Evolutionary conservation across 345 rosid species (phyloP).

Genomic region (Chamaenerion angustifolium): DNA sequence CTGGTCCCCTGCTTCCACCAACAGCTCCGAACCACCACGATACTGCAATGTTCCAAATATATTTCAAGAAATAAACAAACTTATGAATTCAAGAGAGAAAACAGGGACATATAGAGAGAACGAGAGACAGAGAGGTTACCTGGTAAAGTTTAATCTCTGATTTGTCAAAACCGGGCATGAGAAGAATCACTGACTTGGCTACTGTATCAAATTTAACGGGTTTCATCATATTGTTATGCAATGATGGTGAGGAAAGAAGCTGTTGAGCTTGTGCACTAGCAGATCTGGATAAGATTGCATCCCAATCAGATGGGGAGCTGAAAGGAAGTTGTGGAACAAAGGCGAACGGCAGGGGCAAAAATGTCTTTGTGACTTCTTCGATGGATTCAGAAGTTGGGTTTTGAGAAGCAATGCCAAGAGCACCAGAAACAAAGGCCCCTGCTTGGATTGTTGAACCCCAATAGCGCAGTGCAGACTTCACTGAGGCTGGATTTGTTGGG

Average conservation of each 20-base stretch:
- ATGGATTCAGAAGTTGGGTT: conserved; percentile 9
- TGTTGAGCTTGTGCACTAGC: conserved; percentile 28
- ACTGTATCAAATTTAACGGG: conserved; percentile 45
- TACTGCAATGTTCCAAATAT: conserved; percentile 41
- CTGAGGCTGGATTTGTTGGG: conserved; percentile 38
- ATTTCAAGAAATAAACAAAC: not conserved
- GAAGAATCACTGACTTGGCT: conserved; percentile 49
- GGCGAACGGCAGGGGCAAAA: conserved; percentile 54
- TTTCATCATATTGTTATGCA: conserved; percentile 14
- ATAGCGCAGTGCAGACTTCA: conserved; percentile 53
- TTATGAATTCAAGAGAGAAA: conserved; percentile 1
- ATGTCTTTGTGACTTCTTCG: conserved; percentile 27
- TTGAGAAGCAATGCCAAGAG: conserved; percentile 27
- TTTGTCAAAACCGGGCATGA: conserved; percentile 89
- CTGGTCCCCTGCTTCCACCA: conserved; percentile 88
- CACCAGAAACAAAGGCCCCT: conserved; percentile 62
- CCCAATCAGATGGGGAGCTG: conserved; percentile 39
- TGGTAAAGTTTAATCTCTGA: conserved; percentile 88
- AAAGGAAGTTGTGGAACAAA: conserved; percentile 32
- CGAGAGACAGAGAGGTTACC: conserved; percentile 30
- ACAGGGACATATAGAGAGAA: no score
- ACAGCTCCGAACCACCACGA: conserved; percentile 74
- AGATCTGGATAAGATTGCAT: conserved; percentile 25
- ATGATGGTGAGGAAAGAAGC: conserved; percentile 30
- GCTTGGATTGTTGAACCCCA: conserved; percentile 89